Evolutionary conservation across 2,329 filamentous ascomycete species (phyloP).

Genomic region (Cordyceps sp.): DNA sequence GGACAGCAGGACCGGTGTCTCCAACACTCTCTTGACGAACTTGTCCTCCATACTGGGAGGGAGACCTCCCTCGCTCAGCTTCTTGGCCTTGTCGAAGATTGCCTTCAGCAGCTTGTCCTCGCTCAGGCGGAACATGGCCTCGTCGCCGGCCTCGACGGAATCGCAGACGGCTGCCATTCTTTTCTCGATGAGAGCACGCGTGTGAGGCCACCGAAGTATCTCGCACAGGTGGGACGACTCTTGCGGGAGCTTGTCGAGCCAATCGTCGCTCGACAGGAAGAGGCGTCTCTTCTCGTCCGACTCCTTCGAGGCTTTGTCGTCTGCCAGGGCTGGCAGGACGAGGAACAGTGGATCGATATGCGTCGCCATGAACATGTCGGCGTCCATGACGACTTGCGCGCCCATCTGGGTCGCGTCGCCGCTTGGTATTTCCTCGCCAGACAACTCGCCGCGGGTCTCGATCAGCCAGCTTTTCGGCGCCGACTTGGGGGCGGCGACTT

Average conservation of each 20-base stretch:
- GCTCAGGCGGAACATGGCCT: conserved; percentile 70
- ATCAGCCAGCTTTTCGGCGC: conserved; percentile 48
- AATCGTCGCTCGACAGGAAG: conserved; percentile 55
- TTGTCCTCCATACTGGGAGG: conserved; percentile 73
- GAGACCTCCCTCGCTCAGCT: conserved; percentile 47
- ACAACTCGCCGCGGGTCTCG: conserved; percentile 13
- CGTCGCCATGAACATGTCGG: conserved; percentile 72
- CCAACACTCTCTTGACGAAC: conserved; percentile 61
- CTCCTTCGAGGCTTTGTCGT: conserved; percentile 20
- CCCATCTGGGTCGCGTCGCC: conserved; percentile 5
- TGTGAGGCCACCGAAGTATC: conserved; percentile 31
- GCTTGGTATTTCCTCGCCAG: conserved; percentile 6
- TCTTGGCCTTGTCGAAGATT: conserved; percentile 54
- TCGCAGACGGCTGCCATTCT: conserved; percentile 63
- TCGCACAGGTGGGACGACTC: conserved; percentile 39
- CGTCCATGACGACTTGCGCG: conserved; percentile 37
- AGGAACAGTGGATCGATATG: conserved; percentile 74
- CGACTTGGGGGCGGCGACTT: conserved; percentile 32
- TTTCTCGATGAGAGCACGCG: conserved; percentile 37
- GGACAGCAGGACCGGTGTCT: conserved; percentile 57
- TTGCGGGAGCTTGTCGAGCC: conserved; percentile 45
- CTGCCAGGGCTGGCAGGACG: conserved; percentile 52
- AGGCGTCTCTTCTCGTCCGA: conserved; percentile 37
- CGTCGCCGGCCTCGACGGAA: conserved; percentile 64
- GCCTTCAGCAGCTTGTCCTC: conserved; percentile 50